Base-by-base conservation (phyloP, 805 yeast species). In the Nakazawaea siamensis region DNA sequence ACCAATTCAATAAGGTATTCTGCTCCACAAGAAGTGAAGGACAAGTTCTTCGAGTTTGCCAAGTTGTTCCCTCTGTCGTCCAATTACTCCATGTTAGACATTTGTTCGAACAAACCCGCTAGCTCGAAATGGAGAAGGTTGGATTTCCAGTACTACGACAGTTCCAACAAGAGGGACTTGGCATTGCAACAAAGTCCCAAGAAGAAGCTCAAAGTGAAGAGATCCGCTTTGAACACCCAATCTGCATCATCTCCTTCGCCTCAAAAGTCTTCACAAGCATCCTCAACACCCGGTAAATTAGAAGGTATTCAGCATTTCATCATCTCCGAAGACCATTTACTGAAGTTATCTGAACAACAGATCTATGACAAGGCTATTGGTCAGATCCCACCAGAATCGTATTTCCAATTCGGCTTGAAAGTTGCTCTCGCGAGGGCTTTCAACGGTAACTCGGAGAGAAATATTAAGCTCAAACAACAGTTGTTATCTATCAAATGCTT, bases 351-450 rank as follows among this genome's bases (percentile, higher is more conserved):
- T 0, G 52, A 72, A 17, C 79, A 76, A 42, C 82, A 81, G 48
- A 66, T 82, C 14, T 76, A 64, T 47, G 83, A 79, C 35, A 71
- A 64, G 39, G 87, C 82, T 3, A 50, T 61, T 42, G 69, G 62
- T 24, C 55, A 55, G 9, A 53, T 81, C 14, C 94, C 95, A 3
- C 50, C 66, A 23, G 76, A 76, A n/a, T 63, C 58, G 24, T 75
- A 83, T 76, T 66, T 67, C 39, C 76, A 73, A 24, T 84, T 79
- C 46, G 69, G 78, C 1, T 54, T 79, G 25, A 70, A 68, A 29
- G 79, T 80, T 1, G 58, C 76, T 5, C 62, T 72, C 20, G 84
- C 87, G 1, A 86, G 85, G 54, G 75, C 94, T 0, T 86, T 83
- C 60, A 72, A 71, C 48, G 61, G 68, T 13, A 67, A 64, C 29